Evolutionary conservation across 2,329 filamentous ascomycete species (phyloP).

Genomic region (Didymella segeticola): DNA sequence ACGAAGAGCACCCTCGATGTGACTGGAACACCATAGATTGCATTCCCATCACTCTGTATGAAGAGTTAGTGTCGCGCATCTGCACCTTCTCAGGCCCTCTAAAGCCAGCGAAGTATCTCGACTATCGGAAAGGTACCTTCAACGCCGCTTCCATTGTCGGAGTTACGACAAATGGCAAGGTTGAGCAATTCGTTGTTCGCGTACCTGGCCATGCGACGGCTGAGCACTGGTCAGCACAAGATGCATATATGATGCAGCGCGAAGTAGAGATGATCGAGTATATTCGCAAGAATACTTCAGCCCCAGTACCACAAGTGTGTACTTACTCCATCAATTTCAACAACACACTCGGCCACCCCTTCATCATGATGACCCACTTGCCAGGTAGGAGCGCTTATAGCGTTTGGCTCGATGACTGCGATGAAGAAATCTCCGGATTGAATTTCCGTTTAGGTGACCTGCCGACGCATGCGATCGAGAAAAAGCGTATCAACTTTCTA

Average conservation of each 20-base stretch:
- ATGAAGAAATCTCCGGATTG: background rate
- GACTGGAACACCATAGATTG: conserved; percentile 4
- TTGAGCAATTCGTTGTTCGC: background rate
- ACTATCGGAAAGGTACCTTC: background rate
- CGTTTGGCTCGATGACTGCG: conserved; percentile 21
- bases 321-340: conserved; percentile 14
- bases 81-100: background rate
- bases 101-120: background rate
- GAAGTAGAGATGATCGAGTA: conserved; percentile 7
- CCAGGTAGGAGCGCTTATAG: conserved; percentile 14
- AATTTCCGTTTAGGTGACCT: background rate
- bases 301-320: conserved; percentile 21
- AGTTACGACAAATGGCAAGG: background rate
- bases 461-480: background rate
- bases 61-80: background rate
- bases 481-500: conserved; percentile 24
- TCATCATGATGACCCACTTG: conserved; percentile 25
- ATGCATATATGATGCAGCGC: conserved; percentile 10
- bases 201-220: conserved; percentile 8
- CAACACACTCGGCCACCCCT: conserved; percentile 24
- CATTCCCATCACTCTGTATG: background rate
- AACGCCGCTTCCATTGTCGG: background rate
- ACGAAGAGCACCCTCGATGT: background rate
- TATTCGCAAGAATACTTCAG: background rate
- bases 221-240: background rate